A percentile compares a stretch with the other conserved stretches of the same genome.
Conservation (phyloP, 345 rosid species). For the Gossypium anomalum region DNA sequence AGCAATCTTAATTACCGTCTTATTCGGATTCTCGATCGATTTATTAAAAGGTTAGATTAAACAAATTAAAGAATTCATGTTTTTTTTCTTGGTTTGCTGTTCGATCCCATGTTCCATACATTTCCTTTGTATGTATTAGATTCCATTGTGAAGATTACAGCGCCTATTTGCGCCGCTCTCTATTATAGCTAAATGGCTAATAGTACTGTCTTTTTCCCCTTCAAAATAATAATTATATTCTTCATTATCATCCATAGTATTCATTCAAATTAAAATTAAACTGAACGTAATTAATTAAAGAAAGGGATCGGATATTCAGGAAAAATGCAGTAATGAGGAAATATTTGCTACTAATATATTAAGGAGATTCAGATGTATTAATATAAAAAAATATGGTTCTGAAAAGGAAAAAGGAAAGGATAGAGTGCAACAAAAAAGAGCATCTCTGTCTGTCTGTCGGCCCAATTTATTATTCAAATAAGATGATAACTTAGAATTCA, state of each 20-base stretch:
- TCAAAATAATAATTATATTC: neutral
- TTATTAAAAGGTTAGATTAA: no score
- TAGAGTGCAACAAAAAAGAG: slow-evolving; percentile 9
- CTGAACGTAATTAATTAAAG: no score
- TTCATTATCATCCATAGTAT: neutral
- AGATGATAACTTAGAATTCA: neutral
- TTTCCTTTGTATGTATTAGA: neutral
- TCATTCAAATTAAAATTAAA: neutral
- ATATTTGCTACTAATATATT: no score
- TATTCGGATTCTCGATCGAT: no score
- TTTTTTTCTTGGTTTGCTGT: neutral
- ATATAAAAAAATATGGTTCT: neutral
- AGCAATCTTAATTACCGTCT: no score
- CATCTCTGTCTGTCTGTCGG: slow-evolving; percentile 18
- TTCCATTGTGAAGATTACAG: neutral
- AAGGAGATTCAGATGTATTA: slow-evolving; percentile 5
- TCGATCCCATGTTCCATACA: neutral
- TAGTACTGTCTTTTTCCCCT: neutral
- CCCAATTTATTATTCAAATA: neutral
- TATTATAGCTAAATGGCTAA: neutral
- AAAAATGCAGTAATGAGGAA: neutral
- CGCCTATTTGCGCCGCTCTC: neutral
- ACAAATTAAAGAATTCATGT: neutral
- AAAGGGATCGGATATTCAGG: neutral
- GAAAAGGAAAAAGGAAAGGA: neutral